A percentile compares a stretch with the other conserved stretches of the same genome.
Conservation (phyloP, 2,329 filamentous ascomycete genomes). For the Neonectria coccinea region DNA sequence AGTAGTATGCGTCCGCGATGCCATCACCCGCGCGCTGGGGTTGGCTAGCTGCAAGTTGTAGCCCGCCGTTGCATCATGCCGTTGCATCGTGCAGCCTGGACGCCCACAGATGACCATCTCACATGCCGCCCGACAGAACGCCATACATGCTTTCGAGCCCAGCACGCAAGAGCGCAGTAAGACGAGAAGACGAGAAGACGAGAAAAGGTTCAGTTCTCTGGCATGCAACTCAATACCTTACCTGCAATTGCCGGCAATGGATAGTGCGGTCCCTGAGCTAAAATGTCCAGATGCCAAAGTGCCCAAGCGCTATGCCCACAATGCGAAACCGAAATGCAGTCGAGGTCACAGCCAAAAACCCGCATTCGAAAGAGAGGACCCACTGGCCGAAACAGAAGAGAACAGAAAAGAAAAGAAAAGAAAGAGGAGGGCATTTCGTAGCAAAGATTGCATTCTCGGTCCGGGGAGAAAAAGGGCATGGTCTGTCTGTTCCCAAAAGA, state of each 20-base stretch:
- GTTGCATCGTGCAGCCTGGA: slow-evolving; percentile 17
- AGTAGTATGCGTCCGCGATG: slow-evolving; percentile 9
- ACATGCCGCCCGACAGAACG: slow-evolving; percentile 24
- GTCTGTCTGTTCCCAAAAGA: slow-evolving; percentile 20
- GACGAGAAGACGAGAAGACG: too few relatives aligned
- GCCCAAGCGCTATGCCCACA: slow-evolving; percentile 7
- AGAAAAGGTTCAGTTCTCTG: background rate
- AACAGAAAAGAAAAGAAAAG: slow-evolving; percentile 22
- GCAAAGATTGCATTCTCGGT: too few relatives aligned
- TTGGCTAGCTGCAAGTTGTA: background rate
- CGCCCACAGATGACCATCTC: slow-evolving; percentile 19
- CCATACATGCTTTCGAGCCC: slow-evolving; percentile 10
- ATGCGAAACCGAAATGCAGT: slow-evolving; percentile 11
- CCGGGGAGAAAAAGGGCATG: slow-evolving; percentile 14
- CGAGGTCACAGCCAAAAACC: background rate
- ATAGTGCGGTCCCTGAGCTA: slow-evolving; percentile 5
- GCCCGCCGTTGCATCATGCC: slow-evolving; percentile 13
- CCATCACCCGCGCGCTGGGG: slow-evolving; percentile 11
- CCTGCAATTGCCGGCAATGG: background rate
- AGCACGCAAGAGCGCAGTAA: background rate
- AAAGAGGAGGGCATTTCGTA: background rate
- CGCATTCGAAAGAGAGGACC: background rate
- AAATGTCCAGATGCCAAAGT: slow-evolving; percentile 5
- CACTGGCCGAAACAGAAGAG: slow-evolving; percentile 13
- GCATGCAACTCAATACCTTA: background rate